A percentile compares a stretch with the other conserved stretches of the same genome.
Evolutionary conservation across 805 yeast species (phyloP).

Genomic region (Kodamaea leandrae): DNA sequence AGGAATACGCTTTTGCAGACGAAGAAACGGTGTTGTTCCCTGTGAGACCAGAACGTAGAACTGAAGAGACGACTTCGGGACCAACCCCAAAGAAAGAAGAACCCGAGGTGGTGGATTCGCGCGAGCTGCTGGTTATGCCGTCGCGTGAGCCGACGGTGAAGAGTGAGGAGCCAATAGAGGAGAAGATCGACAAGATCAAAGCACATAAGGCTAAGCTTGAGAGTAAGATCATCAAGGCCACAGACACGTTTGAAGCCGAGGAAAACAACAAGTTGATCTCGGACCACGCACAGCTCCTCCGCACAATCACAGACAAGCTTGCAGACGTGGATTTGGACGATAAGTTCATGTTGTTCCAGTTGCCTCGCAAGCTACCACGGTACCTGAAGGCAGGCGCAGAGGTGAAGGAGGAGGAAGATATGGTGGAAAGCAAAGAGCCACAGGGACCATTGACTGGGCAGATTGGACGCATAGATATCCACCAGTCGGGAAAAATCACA

Average conservation of each 20-base stretch:
- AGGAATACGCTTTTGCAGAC: slow-evolving; percentile 51
- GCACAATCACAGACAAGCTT: slow-evolving; percentile 24
- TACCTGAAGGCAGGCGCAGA: too few relatives aligned
- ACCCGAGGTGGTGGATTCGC: slow-evolving; percentile 6
- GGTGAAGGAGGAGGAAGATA: neutral
- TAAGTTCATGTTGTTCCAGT: slow-evolving; percentile 43
- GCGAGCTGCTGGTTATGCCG: slow-evolving; percentile 9
- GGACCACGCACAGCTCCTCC: slow-evolving; percentile 32
- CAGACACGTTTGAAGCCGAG: slow-evolving; percentile 28
- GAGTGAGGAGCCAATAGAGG: slow-evolving; percentile 29
- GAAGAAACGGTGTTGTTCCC: slow-evolving; percentile 64
- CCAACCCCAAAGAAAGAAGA: slow-evolving; percentile 6
- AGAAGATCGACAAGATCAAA: slow-evolving; percentile 23
- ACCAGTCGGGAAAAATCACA: slow-evolving; percentile 79
- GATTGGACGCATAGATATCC: slow-evolving; percentile 72
- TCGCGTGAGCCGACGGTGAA: slow-evolving; percentile 25
- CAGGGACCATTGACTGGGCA: slow-evolving; percentile 42
- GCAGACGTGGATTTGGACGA: slow-evolving; percentile 13
- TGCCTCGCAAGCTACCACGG: slow-evolving; percentile 47
- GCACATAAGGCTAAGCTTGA: slow-evolving; percentile 29
- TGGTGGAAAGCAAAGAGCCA: neutral
- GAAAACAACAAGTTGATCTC: slow-evolving; percentile 28
- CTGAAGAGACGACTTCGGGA: slow-evolving; percentile 31
- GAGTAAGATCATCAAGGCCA: slow-evolving; percentile 25
- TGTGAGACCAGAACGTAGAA: slow-evolving; percentile 61